A percentile compares a stretch with the other conserved stretches of the same genome.
Conservation (phyloP, 129 eudicot genomes). For the Calendula officinalis region DNA sequence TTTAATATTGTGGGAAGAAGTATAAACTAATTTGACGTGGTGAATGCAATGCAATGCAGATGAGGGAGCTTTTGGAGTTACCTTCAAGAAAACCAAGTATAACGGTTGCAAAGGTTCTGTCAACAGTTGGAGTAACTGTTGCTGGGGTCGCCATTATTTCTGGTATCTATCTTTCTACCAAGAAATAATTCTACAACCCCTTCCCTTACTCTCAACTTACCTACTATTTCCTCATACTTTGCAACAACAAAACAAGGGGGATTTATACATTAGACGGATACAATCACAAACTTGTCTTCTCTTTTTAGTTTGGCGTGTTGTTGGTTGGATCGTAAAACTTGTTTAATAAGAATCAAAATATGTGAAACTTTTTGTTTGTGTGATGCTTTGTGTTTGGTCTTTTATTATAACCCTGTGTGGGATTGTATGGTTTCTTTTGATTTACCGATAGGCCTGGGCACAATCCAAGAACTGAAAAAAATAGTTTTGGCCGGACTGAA, state of each 20-base stretch:
- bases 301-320: slow-evolving; percentile 10
- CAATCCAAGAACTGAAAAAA: no score
- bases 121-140: slow-evolving; percentile 63
- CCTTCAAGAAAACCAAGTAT: slow-evolving; percentile 44
- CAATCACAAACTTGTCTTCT: slow-evolving; percentile 8
- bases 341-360: background rate
- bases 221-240: background rate
- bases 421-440: background rate
- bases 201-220: background rate
- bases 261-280: slow-evolving; percentile 7
- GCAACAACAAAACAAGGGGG: slow-evolving; percentile 5
- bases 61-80: slow-evolving; percentile 53
- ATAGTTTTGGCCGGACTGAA: no score
- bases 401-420: background rate
- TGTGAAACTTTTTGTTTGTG: background rate
- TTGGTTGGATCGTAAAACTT: slow-evolving; percentile 6
- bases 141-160: slow-evolving; percentile 80
- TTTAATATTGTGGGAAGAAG: background rate
- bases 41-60: slow-evolving; percentile 35
- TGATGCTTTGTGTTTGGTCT: background rate
- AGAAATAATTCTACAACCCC: slow-evolving; percentile 37
- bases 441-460: no score
- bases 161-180: slow-evolving; percentile 70
- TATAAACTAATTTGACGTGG: background rate
- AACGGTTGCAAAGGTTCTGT: slow-evolving; percentile 50